Conservation (phyloP, 2,329 filamentous ascomycete species). For the Monosporascus cannonballus region DNA sequence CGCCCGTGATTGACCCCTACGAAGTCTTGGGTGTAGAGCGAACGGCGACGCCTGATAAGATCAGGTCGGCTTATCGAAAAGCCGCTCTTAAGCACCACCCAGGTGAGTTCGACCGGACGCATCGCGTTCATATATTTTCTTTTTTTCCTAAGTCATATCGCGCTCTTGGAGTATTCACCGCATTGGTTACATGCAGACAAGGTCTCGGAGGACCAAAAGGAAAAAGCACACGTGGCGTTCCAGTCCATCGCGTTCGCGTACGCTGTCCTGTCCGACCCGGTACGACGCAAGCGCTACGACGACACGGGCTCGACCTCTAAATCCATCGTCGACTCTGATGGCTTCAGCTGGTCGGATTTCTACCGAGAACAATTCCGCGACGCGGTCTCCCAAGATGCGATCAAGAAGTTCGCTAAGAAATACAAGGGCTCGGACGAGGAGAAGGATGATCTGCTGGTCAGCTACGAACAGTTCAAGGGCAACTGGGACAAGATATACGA, state of each 20-base stretch:
- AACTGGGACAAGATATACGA: conserved; percentile 74
- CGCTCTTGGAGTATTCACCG: neutral
- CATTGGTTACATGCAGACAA: conserved; percentile 56
- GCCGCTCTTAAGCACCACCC: conserved; percentile 82
- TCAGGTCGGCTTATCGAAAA: conserved; percentile 90
- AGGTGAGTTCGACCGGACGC: conserved; percentile 43
- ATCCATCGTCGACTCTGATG: conserved; percentile 67
- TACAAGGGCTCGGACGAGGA: conserved; percentile 90
- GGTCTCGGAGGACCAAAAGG: conserved; percentile 59
- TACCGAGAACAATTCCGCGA: conserved; percentile 80
- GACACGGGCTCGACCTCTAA: conserved; percentile 84
- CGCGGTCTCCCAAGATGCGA: conserved; percentile 65
- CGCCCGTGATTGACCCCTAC: conserved; percentile 70
- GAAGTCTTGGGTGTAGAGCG: conserved; percentile 67
- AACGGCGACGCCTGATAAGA: conserved; percentile 66
- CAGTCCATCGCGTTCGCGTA: conserved; percentile 92
- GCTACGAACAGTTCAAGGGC: conserved; percentile 69
- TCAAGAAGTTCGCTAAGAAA: conserved; percentile 66
- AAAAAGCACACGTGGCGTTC: conserved; percentile 72
- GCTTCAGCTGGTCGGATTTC: conserved; percentile 87
- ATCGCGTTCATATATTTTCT: neutral
- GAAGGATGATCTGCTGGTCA: conserved; percentile 65
- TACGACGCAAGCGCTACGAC: conserved; percentile 80
- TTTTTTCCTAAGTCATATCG: neutral
- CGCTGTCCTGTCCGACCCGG: conserved; percentile 79